Conservation (phyloP, 306 rosid genomes). For the Crataegus laevigata region DNA sequence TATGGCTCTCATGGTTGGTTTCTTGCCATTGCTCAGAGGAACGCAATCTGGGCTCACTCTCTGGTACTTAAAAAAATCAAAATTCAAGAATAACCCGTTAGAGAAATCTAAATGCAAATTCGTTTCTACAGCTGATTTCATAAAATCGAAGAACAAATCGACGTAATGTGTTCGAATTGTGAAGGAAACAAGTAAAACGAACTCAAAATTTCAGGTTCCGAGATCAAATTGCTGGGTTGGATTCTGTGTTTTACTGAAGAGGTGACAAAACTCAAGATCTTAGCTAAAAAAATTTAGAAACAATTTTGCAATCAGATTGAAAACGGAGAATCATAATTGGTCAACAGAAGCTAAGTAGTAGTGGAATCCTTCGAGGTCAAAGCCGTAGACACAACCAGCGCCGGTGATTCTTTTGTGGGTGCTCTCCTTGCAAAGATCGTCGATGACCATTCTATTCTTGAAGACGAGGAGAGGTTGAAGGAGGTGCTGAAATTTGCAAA, state of each 20-base stretch:
- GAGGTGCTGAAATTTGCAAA: too few relatives aligned
- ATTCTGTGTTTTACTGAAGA: neutral
- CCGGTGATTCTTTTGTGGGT: too few relatives aligned
- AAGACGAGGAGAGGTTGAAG: too few relatives aligned
- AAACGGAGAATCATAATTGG: neutral
- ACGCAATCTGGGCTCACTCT: conserved; percentile 36
- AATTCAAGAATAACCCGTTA: neutral
- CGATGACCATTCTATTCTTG: too few relatives aligned
- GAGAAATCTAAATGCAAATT: neutral
- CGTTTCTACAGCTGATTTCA: neutral
- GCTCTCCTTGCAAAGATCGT: too few relatives aligned
- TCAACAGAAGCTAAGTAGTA: neutral
- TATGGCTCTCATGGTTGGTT: conserved; percentile 19
- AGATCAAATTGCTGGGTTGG: neutral
- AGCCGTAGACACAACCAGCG: too few relatives aligned
- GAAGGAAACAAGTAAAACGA: too few relatives aligned
- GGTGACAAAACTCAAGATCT: neutral
- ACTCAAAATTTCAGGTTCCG: too few relatives aligned
- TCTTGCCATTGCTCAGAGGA: conserved; percentile 33
- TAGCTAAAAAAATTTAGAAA: neutral
- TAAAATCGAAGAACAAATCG: neutral
- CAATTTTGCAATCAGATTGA: neutral
- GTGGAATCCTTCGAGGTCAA: too few relatives aligned
- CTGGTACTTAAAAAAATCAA: conserved; percentile 26
- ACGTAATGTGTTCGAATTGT: neutral